Evolutionary conservation across 2,329 filamentous ascomycete genomes (phyloP).

Genomic region (Fusarium floridanum): DNA sequence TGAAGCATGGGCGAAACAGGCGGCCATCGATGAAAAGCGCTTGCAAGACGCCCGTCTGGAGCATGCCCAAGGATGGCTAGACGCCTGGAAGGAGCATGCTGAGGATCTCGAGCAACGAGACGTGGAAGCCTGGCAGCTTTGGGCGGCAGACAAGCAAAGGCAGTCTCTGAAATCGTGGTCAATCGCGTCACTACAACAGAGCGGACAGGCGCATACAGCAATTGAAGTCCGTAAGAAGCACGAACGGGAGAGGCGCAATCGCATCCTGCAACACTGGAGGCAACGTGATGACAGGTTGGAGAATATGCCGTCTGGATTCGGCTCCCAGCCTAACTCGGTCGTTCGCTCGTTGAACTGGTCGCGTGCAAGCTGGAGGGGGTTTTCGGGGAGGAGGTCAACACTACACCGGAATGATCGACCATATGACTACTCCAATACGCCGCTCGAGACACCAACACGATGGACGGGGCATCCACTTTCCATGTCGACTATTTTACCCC

Average conservation of each 20-base stretch:
- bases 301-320: slow-evolving; percentile 9
- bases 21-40: slow-evolving; percentile 29
- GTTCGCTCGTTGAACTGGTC: slow-evolving; percentile 27
- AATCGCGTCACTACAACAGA: slow-evolving; percentile 53
- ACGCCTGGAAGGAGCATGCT: slow-evolving; percentile 42
- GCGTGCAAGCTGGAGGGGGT: slow-evolving; percentile 45
- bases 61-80: slow-evolving; percentile 38
- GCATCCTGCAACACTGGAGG: slow-evolving; percentile 51
- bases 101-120: slow-evolving; percentile 41
- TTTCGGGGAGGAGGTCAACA: slow-evolving; percentile 43
- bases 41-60: slow-evolving; percentile 36
- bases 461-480: slow-evolving; percentile 58
- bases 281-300: slow-evolving; percentile 35
- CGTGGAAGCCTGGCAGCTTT: slow-evolving; percentile 48
- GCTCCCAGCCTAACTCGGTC: slow-evolving; percentile 24
- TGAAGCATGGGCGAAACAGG: slow-evolving; percentile 40
- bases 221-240: slow-evolving; percentile 50
- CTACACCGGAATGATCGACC: slow-evolving; percentile 39
- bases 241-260: slow-evolving; percentile 49
- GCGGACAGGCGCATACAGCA: slow-evolving; percentile 55
- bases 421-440: slow-evolving; percentile 36
- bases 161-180: slow-evolving; percentile 54
- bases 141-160: slow-evolving; percentile 49
- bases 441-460: slow-evolving; percentile 60
- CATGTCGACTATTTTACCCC: slow-evolving; percentile 48